Evolutionary conservation across 1,139 yeast genomes (phyloP), one percentile per base, ranked within the genome.

Genomic region (Eremothecium gossypii): DNA sequence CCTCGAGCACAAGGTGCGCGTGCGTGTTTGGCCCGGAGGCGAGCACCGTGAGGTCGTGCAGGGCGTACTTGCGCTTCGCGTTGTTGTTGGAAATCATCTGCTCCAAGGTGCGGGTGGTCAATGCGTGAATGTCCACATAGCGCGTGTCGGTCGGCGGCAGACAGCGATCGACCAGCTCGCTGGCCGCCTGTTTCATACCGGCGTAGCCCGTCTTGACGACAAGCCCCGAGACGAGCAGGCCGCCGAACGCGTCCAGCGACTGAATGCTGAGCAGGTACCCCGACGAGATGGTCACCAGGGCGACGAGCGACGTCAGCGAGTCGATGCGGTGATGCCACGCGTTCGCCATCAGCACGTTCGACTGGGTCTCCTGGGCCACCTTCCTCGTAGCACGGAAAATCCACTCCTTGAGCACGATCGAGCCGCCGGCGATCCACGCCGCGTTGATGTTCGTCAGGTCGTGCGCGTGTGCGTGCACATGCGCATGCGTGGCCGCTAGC

Each of bases 241-340:
- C 98, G 45, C 97, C 98, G 41, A 86, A 72, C 2, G 96, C 80
- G 60, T 91, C 98, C 43, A 91, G 67, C 82, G 96, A 86, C 33
- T 77, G 79, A 36, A 86, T 73, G 48, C 79, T 75, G 49, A 86
- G 74, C 47, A 85, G 66, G 49, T 83, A 80, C 27, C 96, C 95
- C 2, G 93, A 81, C 0, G 94, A 76, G 41, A 91, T 93, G 0
- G 97, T 87, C 4, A 79, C 73, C 23, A 89, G 73, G 0, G 98
- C 97, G 8, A 91, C 97, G 32, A 83, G 71, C 0, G 96, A 87
- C 0, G 97, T 93, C 52, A 91, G 63, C 1, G 95, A 83, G 60
- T 91, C 98, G n/a, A 91, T 89, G 49, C 98, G 73, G 58, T 91
- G 98, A 61, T 91, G 98, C 97, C 97, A 91, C 2, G 98, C 98